phyloP scores from a whole-genome alignment of 345 rosid species.

The Mallotus nudiflorus region DNA sequence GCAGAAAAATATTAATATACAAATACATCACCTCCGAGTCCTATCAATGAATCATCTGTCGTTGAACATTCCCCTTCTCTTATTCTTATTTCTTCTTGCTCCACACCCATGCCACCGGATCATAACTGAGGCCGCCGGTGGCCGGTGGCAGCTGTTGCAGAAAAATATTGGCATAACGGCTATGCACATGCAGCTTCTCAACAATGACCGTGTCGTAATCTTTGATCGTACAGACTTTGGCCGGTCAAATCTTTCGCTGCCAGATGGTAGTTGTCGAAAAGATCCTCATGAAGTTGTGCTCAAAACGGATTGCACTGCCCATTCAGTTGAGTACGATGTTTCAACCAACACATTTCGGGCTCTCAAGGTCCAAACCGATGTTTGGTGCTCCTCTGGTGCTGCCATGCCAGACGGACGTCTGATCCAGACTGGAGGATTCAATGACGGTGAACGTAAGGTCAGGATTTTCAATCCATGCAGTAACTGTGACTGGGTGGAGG shows the following conservation, averaged over 20 bases:
- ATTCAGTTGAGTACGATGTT: constrained; percentile 70
- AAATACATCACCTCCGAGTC: too few species aligned
- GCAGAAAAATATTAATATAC: not conserved
- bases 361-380: constrained; percentile 62
- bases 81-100: constrained; percentile 21
- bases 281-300: constrained; percentile 44
- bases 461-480: constrained; percentile 57
- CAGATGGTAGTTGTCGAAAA: constrained; percentile 58
- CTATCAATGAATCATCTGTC: not conserved
- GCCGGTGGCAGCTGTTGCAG: constrained; percentile 60
- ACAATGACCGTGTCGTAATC: constrained; percentile 72
- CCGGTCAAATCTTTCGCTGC: constrained; percentile 57
- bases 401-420: constrained; percentile 54
- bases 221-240: constrained; percentile 85
- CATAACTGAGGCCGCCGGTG: constrained; percentile 46
- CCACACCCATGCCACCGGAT: constrained; percentile 17
- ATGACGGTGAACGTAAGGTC: constrained; percentile 44
- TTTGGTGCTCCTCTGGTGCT: constrained; percentile 92
- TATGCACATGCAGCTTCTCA: constrained; percentile 90
- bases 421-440: constrained; percentile 66
- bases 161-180: constrained; percentile 66
- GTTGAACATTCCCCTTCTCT: constrained; percentile 17
- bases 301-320: constrained; percentile 79
- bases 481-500: constrained; percentile 65
- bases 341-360: constrained; percentile 47